Conservation (phyloP, 306 rosid genomes). For the Begonia masoniana region DNA sequence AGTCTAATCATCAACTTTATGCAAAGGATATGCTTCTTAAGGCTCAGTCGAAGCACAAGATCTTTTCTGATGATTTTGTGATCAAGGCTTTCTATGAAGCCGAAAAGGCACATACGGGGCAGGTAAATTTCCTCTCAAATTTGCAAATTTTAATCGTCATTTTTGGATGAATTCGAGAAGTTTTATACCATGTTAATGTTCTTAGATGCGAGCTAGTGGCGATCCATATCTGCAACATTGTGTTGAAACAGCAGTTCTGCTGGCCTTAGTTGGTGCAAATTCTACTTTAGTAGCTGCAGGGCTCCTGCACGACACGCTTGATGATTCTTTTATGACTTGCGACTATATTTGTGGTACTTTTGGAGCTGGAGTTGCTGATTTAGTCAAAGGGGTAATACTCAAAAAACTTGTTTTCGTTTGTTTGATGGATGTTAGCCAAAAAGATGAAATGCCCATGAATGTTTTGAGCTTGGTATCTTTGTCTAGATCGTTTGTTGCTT, state of each 20-base stretch:
- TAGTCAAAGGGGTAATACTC: slow-evolving; percentile 77
- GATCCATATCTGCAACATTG: slow-evolving; percentile 95
- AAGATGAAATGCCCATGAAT: too few species aligned
- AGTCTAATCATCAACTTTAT: slow-evolving; percentile 32
- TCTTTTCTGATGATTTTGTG: slow-evolving; percentile 50
- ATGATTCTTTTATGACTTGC: slow-evolving; percentile 59
- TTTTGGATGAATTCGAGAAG: slow-evolving; percentile 7
- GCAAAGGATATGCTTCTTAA: slow-evolving; percentile 37
- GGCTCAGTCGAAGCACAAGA: slow-evolving; percentile 58
- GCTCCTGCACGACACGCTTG: slow-evolving; percentile 91
- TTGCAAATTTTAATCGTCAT: slow-evolving; percentile 4
- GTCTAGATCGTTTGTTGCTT: too few species aligned
- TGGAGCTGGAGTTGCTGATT: slow-evolving; percentile 79
- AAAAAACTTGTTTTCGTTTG: not conserved
- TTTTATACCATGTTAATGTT: slow-evolving; percentile 10
- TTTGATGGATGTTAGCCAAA: too few species aligned
- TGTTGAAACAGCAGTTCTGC: slow-evolving; percentile 83
- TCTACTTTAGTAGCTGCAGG: slow-evolving; percentile 92
- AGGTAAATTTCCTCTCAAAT: slow-evolving; percentile 20
- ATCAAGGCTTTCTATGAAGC: slow-evolving; percentile 64
- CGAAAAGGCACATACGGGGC: slow-evolving; percentile 70
- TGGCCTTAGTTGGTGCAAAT: slow-evolving; percentile 85
- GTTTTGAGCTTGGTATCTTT: too few species aligned
- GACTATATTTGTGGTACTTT: slow-evolving; percentile 55
- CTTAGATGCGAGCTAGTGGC: slow-evolving; percentile 83